phyloP scores from a whole-genome alignment of 148 eudicot species.

The Nyssa sinensis region DNA sequence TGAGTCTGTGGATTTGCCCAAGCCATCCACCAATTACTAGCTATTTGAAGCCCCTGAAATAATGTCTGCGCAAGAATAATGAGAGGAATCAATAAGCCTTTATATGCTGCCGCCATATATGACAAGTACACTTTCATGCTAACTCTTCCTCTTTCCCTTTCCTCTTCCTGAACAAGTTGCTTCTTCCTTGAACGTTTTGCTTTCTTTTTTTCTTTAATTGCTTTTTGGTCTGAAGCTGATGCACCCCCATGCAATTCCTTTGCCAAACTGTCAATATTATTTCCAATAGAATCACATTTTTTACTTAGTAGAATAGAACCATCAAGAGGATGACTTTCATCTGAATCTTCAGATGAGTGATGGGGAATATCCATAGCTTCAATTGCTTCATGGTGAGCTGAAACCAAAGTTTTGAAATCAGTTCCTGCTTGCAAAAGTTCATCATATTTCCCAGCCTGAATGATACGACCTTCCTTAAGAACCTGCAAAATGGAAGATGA shows the following conservation, averaged over 20 bases:
- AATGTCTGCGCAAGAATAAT: slow-evolving; percentile 75
- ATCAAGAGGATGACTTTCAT: slow-evolving; percentile 35
- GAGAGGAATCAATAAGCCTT: slow-evolving; percentile 76
- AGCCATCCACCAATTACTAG: slow-evolving; percentile 99
- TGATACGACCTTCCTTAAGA: slow-evolving; percentile 82
- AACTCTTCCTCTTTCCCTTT: slow-evolving; percentile 82
- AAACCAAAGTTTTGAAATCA: slow-evolving; percentile 69
- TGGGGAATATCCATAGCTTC: slow-evolving; percentile 76
- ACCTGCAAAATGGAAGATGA: slow-evolving; percentile 46
- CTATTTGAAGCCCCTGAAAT: slow-evolving; percentile 89
- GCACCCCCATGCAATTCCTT: slow-evolving; percentile 58
- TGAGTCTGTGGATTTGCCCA: slow-evolving; percentile 92
- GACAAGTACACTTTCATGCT: slow-evolving; percentile 85
- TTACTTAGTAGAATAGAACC: slow-evolving; percentile 31
- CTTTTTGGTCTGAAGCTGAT: slow-evolving; percentile 64
- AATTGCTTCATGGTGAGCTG: slow-evolving; percentile 91
- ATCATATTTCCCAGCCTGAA: slow-evolving; percentile 87
- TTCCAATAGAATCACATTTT: slow-evolving; percentile 40
- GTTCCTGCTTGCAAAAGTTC: slow-evolving; percentile 89
- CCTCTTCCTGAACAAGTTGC: slow-evolving; percentile 96
- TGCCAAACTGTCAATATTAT: slow-evolving; percentile 31
- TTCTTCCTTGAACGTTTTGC: slow-evolving; percentile 79
- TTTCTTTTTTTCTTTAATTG: slow-evolving; percentile 84
- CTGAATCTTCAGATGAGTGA: slow-evolving; percentile 68
- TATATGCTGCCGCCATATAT: slow-evolving; percentile 91